Evolutionary conservation across 2,329 filamentous ascomycete genomes (phyloP), one percentile per base, ranked within the genome.

Genomic region (Colletotrichum trifolii): DNA sequence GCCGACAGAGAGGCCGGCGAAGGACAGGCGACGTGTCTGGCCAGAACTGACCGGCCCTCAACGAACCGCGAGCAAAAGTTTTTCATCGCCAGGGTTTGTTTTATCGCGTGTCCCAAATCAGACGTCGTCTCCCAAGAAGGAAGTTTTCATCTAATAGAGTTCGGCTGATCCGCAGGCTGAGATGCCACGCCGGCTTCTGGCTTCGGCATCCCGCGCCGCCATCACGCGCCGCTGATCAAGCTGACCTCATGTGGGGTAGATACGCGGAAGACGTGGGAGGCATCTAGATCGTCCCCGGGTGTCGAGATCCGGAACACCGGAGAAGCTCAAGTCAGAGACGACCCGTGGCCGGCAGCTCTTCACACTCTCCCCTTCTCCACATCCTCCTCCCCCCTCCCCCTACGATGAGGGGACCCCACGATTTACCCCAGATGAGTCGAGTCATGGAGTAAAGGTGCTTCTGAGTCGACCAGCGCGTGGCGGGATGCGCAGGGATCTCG

Each of bases 341-440:
- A 11, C 7, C 25, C 1, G 25, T 25, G 25, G 25, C 3, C 25
- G 25, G 1, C 3, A 4, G 8, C 8, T 13, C 13, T 48, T 59
- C 42, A 53, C 54, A 60, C 42, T 49, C 49, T 48, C 12, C 8
- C 46, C 11, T 13, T 46, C 40, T 48, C 48, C 54, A 34, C 43
- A 36, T 12, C 38, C 15, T 34, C 55, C 10, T 13, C 38, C 25
- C 12, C 55, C 54, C 60, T 17, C 54, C 35, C n/a, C n/a, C n/a
- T n/a, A 36, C 13, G 46, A 49, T 8, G 35, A 8, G 54, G 49
- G 17, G 36, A 50, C 40, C 48, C 55, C 60, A n/a, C n/a, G 34
- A 40, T 43, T 60, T 54, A 54, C 48, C 47, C 60, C 55, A 40
- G 60, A 49, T 48, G 8, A 6, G 49, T 38, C 61, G 56, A 64